Base-by-base conservation (phyloP, 1,284 basidiomycete species). In the Takashimella koratensis region DNA sequence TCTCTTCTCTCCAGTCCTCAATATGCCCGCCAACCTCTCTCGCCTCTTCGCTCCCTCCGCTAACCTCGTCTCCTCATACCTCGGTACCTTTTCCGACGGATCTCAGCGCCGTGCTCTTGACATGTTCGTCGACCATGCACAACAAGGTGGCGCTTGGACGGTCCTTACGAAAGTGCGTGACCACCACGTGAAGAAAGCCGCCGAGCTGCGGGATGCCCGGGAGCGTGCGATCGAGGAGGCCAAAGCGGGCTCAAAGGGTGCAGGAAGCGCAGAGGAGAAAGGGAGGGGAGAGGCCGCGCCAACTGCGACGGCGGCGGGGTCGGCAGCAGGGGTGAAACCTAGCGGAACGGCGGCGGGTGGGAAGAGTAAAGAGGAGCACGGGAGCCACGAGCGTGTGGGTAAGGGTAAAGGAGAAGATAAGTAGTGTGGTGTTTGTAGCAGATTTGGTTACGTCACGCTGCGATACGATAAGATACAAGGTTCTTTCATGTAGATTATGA, bases 1-100 rank as follows among this genome's bases (percentile, higher is more conserved):
- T 4, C 41, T 71, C 45, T 62, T 71, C 19, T 55, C 58, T 6
- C 72, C 72, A 2, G 54, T 71, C 10, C 43, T 68, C 23, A 62
- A 65, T 23, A 44, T 58, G 16, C 56, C 57, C 5, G 40, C 30
- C 11, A 56, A 61, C 41, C 19, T 50, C 3, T 40, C 51, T 5
- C 62, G 57, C 13, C 47, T 71, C 3, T 43, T 67, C 26, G 54
- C 62, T 4, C 71, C 72, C 3, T 58, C 65, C 0, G n/a, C 49
- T 13, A 55, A 57, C 25, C 48, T 74, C 3, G n/a, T 71, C n/a
- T 25, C 47, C 10, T 45, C 52, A 3, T 68, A 71, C 52, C n/a
- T 20, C 19, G 47, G 45, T 4, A 61, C 66, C 10, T 70, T 67
- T 45, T 49, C 54, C 19, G 65, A 71, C 50, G 71, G 72, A 12